Evolutionary conservation across 2,329 filamentous ascomycete species (phyloP).

Genomic region (Balansia obtecta): DNA sequence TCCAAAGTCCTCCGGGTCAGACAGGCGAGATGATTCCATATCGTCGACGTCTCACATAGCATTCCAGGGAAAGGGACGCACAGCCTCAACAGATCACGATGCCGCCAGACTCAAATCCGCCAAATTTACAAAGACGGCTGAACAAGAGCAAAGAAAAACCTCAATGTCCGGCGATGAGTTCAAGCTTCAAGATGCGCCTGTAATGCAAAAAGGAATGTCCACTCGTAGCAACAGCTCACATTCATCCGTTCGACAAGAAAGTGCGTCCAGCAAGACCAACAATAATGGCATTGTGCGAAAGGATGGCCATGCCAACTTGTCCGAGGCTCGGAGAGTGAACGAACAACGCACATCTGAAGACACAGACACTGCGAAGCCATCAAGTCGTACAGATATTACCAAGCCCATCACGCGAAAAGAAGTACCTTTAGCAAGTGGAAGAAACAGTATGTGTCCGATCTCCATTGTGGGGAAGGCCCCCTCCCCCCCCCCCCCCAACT

Average conservation of each 20-base stretch:
- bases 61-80: slow-evolving; percentile 71
- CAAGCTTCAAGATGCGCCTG: slow-evolving; percentile 71
- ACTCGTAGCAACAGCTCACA: slow-evolving; percentile 31
- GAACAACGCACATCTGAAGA: slow-evolving; percentile 46
- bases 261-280: slow-evolving; percentile 20
- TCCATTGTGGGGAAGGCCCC: background rate
- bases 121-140: slow-evolving; percentile 32
- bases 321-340: slow-evolving; percentile 24
- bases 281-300: slow-evolving; percentile 22
- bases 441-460: slow-evolving; percentile 27
- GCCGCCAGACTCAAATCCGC: slow-evolving; percentile 39
- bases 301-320: slow-evolving; percentile 11
- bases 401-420: slow-evolving; percentile 56
- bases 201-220: slow-evolving; percentile 37
- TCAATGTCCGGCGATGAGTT: slow-evolving; percentile 39
- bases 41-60: slow-evolving; percentile 75
- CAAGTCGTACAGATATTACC: slow-evolving; percentile 25
- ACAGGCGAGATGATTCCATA: slow-evolving; percentile 36
- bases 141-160: slow-evolving; percentile 15
- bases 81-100: slow-evolving; percentile 44
- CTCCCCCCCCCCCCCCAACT: too few species aligned
- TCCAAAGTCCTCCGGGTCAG: slow-evolving; percentile 27
- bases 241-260: slow-evolving; percentile 24
- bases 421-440: slow-evolving; percentile 25
- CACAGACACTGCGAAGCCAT: slow-evolving; percentile 31